Percentiles rank a stretch among this genome's conserved stretches.
These are phyloP conservation scores for Tolypocladium paradoxum DNA, from an alignment of 2,329 filamentous ascomycete species.

Conservation along the genomic window DNA sequence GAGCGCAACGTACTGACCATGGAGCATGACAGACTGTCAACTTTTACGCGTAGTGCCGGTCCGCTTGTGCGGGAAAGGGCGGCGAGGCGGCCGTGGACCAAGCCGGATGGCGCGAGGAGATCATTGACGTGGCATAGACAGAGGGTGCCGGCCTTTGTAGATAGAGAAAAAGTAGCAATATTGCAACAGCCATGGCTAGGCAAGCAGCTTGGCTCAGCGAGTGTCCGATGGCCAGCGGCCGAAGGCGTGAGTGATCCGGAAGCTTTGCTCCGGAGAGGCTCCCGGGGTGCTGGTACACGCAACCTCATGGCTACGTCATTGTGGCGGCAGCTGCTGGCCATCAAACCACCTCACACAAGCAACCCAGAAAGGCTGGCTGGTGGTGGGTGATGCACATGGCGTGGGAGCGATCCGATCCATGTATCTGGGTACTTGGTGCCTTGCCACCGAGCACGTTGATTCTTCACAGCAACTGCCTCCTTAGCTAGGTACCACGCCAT, in stretches of 20 bases:
- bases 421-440: background rate
- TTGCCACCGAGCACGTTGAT: too few species aligned
- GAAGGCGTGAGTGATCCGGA: too few species aligned
- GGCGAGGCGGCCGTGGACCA: background rate
- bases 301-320: slow-evolving; percentile 9
- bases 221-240: too few species aligned
- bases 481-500: too few species aligned
- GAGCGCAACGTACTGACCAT: background rate
- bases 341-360: background rate
- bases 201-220: background rate
- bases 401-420: background rate
- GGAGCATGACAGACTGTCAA: slow-evolving; percentile 38
- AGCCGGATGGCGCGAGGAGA: background rate
- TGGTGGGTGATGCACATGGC: too few species aligned
- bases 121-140: background rate
- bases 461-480: background rate
- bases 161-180: background rate
- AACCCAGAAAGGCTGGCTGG: too few species aligned
- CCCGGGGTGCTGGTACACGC: background rate
- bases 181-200: background rate
- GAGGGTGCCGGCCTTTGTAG: background rate
- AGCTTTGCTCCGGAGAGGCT: background rate
- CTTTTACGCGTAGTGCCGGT: slow-evolving; percentile 35
- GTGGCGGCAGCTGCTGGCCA: slow-evolving; percentile 8
- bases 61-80: background rate